Conservation (phyloP, 495 filamentous ascomycete genomes). For the Neurospora sp. region DNA sequence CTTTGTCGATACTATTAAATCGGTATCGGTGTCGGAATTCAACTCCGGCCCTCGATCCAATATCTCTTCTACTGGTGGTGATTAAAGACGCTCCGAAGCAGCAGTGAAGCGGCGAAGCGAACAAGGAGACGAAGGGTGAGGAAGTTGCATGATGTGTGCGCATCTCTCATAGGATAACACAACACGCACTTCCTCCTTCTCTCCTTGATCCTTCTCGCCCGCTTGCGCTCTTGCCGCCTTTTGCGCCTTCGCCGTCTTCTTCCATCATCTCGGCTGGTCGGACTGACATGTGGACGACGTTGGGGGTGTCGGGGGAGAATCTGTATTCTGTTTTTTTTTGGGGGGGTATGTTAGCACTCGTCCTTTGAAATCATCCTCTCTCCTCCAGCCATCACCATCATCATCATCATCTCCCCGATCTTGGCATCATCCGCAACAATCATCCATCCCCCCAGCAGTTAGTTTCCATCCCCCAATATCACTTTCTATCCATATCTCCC, state of each 20-base stretch:
- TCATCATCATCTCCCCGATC: too few species aligned
- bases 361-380: too few species aligned
- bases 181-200: constrained; percentile 63
- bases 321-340: constrained; percentile 52
- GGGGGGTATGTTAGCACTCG: constrained; percentile 2
- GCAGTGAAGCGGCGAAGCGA: not conserved
- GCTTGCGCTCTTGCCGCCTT: constrained; percentile 48
- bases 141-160: not conserved
- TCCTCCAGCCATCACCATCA: too few species aligned
- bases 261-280: constrained; percentile 82
- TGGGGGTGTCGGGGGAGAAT: constrained; percentile 58
- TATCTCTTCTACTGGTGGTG: not conserved
- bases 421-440: too few species aligned
- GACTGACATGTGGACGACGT: constrained; percentile 90
- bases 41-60: not conserved
- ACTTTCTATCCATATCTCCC: too few species aligned
- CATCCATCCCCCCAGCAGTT: too few species aligned
- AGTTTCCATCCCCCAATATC: too few species aligned
- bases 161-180: constrained; percentile 55
- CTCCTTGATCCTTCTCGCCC: constrained; percentile 48
- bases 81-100: not conserved
- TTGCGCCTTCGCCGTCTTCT: constrained; percentile 65
- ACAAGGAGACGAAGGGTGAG: not conserved
- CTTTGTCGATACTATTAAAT: too few species aligned
- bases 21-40: not conserved